These are phyloP conservation scores for Russula sp. DNA, from an alignment of 768 basidiomycete genomes.

Conservation along the genomic window DNA sequence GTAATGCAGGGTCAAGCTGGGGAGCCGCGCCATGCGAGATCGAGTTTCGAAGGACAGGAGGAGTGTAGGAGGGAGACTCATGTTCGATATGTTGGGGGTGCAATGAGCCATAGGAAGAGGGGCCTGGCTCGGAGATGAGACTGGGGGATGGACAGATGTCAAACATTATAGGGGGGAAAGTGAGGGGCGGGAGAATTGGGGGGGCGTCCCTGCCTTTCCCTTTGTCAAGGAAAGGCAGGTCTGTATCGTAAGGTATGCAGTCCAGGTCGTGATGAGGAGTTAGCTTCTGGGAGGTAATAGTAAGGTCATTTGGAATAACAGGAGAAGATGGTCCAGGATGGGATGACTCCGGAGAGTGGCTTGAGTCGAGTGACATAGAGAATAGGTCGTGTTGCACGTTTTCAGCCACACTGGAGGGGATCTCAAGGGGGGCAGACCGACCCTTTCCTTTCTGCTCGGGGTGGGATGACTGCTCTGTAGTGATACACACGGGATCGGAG, in stretches of 20 bases:
- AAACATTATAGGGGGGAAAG: conserved; percentile 50
- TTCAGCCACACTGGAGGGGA: conserved; percentile 32
- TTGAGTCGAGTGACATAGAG: conserved; percentile 23
- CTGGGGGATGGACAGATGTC: conserved; percentile 35
- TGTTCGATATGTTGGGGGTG: not conserved
- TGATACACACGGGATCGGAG: not conserved
- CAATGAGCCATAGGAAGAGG: conserved; percentile 31
- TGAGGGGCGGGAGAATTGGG: conserved; percentile 58
- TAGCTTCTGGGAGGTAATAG: not conserved
- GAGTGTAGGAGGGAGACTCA: not conserved
- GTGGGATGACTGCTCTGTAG: conserved; percentile 2
- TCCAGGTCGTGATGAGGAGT: conserved; percentile 8
- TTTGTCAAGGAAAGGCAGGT: conserved; percentile 32
- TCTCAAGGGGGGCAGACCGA: conserved; percentile 46
- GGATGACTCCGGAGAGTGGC: conserved; percentile 21
- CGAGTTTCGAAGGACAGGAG: not conserved
- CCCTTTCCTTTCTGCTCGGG: conserved; percentile 47
- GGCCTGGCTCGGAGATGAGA: conserved; percentile 23
- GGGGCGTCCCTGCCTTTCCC: conserved; percentile 47
- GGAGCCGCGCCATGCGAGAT: not conserved
- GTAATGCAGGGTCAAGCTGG: not conserved
- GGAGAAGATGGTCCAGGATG: conserved; percentile 23
- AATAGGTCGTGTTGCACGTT: conserved; percentile 24
- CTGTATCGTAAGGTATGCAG: conserved; percentile 13
- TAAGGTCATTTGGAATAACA: conserved; percentile 6